Evolutionary conservation across 148 eudicot genomes (phyloP).

Genomic region (Diospyros lotus): DNA sequence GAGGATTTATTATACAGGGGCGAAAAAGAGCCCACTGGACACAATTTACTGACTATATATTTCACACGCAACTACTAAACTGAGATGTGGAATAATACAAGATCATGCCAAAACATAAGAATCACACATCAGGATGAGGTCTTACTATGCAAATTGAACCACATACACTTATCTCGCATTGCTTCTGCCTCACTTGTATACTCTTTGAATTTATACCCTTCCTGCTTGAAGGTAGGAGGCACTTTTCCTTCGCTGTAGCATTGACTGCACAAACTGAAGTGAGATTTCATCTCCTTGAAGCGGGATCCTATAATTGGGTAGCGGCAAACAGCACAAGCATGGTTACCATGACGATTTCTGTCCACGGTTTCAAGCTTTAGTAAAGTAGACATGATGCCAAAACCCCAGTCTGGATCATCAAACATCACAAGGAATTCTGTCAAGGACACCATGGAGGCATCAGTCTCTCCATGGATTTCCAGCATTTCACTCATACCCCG

Average conservation of each 20-base stretch:
- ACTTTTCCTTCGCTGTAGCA: conserved; percentile 96
- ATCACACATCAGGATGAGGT: conserved; percentile 24
- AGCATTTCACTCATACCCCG: conserved; percentile 70
- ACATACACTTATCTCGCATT: conserved; percentile 74
- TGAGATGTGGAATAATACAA: conserved; percentile 11
- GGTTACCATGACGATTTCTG: conserved; percentile 73
- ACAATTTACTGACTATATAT: conserved; percentile 28
- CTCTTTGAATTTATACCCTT: conserved; percentile 81
- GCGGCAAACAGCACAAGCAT: conserved; percentile 74
- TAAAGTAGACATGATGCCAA: conserved; percentile 72
- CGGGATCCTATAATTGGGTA: conserved; percentile 90
- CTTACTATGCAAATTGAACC: conserved; percentile 58
- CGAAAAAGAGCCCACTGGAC: conserved; percentile 21
- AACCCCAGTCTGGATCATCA: conserved; percentile 92
- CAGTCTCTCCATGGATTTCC: conserved; percentile 81
- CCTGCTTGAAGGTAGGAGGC: conserved; percentile 73
- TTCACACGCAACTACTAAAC: conserved; percentile 34
- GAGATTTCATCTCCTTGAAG: conserved; percentile 78
- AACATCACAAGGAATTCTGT: conserved; percentile 73
- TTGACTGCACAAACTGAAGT: conserved; percentile 68
- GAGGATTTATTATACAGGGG: conserved; percentile 30
- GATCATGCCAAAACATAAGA: conserved; percentile 15
- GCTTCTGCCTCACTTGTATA: conserved; percentile 72
- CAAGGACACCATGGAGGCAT: conserved; percentile 50
- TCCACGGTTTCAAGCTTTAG: conserved; percentile 77